Evolutionary conservation across 2,329 filamentous ascomycete genomes (phyloP), one percentile per base, ranked within the genome.

Genomic region (Sphaerulina vaccinii): DNA sequence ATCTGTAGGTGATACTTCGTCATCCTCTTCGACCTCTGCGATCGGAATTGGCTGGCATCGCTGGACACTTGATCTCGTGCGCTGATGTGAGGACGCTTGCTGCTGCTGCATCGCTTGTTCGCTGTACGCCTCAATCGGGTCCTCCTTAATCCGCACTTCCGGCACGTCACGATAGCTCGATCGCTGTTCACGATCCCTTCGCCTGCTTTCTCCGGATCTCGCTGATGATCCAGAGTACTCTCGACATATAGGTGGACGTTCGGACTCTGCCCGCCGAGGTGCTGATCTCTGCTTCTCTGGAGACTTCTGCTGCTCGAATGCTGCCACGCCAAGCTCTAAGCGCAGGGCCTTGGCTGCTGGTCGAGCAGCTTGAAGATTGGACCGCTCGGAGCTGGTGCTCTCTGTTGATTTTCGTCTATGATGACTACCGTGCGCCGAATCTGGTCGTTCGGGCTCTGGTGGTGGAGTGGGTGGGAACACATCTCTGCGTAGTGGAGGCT

Each of bases 401-500:
- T 71, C 68, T 65, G 74, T 54, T 64, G 70, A 62, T 63, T 71
- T 53, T 55, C 56, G 59, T 50, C 59, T 61, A 32, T 35, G 38
- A 29, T 36, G 27, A 10, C 39, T 44, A 18, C 56, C 55, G 32
- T 65, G 58, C 16, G 51, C 54, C 10, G 61, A 62, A 10, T 62
- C 59, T 19, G 65, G 62, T 32, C 61, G 50, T 42, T 96, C 90
- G 56, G 82, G 82, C 75, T 99, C 93, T 5, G 93, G 93, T 5
- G 93, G 93, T 35, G 93, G 93, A n/a, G 93, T 97, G n/a, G 93
- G 93, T 15, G 93, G 93, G 75, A 97, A 96, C 57, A 92, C 82
- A 63, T 88, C 88, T 63, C 90, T 84, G 67, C 82, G 83, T 58
- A 84, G 76, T 0, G 89, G 88, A 7, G 90, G 89, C 66, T 93